Conservation (phyloP, 495 filamentous ascomycete species). For the Ramalina intermedia region DNA sequence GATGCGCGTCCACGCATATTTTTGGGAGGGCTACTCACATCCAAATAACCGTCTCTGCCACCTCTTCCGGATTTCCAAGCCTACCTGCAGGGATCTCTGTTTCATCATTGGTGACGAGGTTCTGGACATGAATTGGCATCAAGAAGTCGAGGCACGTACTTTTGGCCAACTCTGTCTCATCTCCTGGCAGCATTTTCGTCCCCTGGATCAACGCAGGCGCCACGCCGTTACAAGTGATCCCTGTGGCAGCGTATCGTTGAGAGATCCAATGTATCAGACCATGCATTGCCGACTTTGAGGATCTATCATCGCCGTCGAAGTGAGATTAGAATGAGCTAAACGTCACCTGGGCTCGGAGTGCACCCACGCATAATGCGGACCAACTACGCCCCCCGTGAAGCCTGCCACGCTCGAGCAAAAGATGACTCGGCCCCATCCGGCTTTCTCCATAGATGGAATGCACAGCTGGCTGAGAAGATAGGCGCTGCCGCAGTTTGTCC, state of each 20-base stretch:
- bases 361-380: slow-evolving; percentile 25
- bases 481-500: slow-evolving; percentile 36
- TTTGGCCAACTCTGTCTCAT: slow-evolving; percentile 19
- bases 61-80: slow-evolving; percentile 51
- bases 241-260: slow-evolving; percentile 42
- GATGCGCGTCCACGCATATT: background rate
- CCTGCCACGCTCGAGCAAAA: slow-evolving; percentile 41
- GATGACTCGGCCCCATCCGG: slow-evolving; percentile 38
- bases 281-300: slow-evolving; percentile 41
- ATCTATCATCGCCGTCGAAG: background rate
- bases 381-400: slow-evolving; percentile 34
- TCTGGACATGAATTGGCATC: slow-evolving; percentile 31
- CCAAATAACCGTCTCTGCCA: slow-evolving; percentile 43
- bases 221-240: slow-evolving; percentile 63
- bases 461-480: slow-evolving; percentile 39
- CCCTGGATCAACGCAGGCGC: slow-evolving; percentile 63
- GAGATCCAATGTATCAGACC: slow-evolving; percentile 55
- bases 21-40: background rate
- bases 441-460: slow-evolving; percentile 35
- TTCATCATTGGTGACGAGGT: slow-evolving; percentile 18
- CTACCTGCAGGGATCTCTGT: slow-evolving; percentile 43
- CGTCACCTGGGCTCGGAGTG: background rate
- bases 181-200: slow-evolving; percentile 46
- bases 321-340: background rate
- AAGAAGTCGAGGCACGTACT: slow-evolving; percentile 31